Evolutionary conservation across 371 early-diverging fungal genomes (phyloP).

Genomic region (Chytridiales sp.): DNA sequence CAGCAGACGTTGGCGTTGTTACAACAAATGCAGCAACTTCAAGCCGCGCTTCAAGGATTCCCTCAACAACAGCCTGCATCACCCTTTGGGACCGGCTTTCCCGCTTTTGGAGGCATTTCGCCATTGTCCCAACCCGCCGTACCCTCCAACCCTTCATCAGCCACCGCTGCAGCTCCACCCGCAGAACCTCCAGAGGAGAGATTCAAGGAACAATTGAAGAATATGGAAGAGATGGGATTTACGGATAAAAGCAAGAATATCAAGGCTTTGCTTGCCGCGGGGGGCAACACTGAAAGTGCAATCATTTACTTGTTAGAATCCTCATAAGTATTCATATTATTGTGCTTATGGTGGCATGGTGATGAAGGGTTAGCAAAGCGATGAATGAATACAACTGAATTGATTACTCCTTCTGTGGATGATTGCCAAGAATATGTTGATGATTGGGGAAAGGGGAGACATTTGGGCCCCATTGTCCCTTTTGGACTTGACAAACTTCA

Average conservation of each 20-base stretch:
- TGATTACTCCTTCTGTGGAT: too few species aligned
- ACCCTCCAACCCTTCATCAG: constrained; percentile 3
- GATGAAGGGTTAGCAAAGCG: too few species aligned
- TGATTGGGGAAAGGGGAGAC: too few species aligned
- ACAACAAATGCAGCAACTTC: constrained; percentile 20
- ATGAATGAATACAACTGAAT: too few species aligned
- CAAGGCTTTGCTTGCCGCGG: constrained; percentile 42
- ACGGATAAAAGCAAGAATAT: constrained; percentile 33
- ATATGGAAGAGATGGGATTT: constrained; percentile 42
- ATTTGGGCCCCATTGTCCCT: too few species aligned
- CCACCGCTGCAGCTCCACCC: constrained; percentile 15
- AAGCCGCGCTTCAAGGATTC: constrained; percentile 1
- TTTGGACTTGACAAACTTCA: too few species aligned
- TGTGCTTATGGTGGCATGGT: too few species aligned
- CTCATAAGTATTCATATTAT: neutral
- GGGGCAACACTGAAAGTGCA: constrained; percentile 42
- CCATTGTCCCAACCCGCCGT: neutral
- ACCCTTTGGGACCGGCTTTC: neutral
- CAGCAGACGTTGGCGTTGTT: constrained; percentile 15
- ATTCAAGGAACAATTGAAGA: constrained; percentile 31
- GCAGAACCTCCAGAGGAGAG: constrained; percentile 31
- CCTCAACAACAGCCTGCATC: neutral
- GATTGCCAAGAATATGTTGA: too few species aligned
- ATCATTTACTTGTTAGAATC: constrained; percentile 37
- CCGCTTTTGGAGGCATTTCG: constrained; percentile 4